Evolutionary conservation across 2,329 filamentous ascomycete species (phyloP).

Genomic region (Trichoderma citrinoviride): DNA sequence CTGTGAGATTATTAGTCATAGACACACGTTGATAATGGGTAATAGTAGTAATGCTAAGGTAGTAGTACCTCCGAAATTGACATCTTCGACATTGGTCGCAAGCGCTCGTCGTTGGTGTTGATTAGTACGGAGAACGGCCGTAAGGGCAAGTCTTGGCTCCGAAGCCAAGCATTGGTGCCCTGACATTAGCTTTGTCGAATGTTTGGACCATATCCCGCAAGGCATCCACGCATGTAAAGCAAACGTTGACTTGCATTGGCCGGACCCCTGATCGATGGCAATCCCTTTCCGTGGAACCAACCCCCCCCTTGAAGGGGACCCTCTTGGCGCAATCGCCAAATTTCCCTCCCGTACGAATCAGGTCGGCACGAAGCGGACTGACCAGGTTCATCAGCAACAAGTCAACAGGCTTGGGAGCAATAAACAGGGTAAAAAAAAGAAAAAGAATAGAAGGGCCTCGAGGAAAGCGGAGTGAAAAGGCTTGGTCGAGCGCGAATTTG

Average conservation of each 20-base stretch:
- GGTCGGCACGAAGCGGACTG: slow-evolving; percentile 14
- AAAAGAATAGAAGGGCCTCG: no score
- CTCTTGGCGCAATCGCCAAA: slow-evolving; percentile 22
- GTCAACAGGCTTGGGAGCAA: not conserved
- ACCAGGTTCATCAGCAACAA: slow-evolving; percentile 2
- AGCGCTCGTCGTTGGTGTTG: not conserved
- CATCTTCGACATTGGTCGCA: not conserved
- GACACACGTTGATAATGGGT: not conserved
- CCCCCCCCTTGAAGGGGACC: slow-evolving; percentile 20
- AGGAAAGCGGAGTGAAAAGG: no score
- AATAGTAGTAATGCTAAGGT: not conserved
- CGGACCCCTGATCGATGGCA: slow-evolving; percentile 5
- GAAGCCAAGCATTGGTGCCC: slow-evolving; percentile 5
- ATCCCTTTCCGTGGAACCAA: slow-evolving; percentile 18
- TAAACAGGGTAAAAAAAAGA: not conserved
- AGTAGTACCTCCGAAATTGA: slow-evolving; percentile 3
- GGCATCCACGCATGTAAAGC: not conserved
- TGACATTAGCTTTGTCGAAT: not conserved
- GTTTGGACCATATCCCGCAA: not conserved
- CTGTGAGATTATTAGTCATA: not conserved
- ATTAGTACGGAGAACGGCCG: not conserved
- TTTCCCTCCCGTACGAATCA: slow-evolving; percentile 18
- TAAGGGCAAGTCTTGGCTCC: not conserved
- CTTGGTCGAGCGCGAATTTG: no score
- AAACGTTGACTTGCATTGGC: slow-evolving; percentile 17